These are phyloP conservation scores for Phytophthora kernoviae DNA, from an alignment of 352 stramenopile species.

Conservation along the genomic window DNA sequence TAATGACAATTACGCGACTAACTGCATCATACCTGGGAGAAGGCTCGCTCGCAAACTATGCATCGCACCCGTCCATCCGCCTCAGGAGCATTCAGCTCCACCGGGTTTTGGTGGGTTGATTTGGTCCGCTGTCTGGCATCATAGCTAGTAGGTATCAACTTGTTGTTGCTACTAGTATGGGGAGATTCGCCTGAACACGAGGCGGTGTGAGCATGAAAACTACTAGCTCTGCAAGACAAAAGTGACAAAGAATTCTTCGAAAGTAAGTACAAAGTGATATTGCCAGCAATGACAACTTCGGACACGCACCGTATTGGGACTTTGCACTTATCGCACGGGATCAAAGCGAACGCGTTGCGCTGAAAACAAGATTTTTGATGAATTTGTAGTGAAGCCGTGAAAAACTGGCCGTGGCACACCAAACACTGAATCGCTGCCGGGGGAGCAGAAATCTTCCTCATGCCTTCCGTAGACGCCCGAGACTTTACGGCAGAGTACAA, in stretches of 20 bases:
- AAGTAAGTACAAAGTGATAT: neutral
- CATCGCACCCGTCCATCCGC: conserved; percentile 62
- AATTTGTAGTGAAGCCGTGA: conserved; percentile 63
- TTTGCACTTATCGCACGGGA: conserved; percentile 52
- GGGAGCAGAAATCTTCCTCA: conserved; percentile 11
- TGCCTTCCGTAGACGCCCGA: neutral
- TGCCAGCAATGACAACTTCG: neutral
- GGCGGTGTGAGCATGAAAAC: conserved; percentile 27
- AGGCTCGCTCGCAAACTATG: conserved; percentile 56
- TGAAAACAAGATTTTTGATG: conserved; percentile 78
- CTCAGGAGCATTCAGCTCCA: conserved; percentile 48
- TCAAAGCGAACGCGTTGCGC: conserved; percentile 57
- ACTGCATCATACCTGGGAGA: conserved; percentile 29
- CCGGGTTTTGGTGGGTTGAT: neutral
- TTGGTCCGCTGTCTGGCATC: neutral
- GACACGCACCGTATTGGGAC: conserved; percentile 30
- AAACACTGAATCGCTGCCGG: conserved; percentile 42
- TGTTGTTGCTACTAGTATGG: neutral
- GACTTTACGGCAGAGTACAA: conserved; percentile 10
- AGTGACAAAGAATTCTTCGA: conserved; percentile 1
- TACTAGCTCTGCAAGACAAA: conserved; percentile 23
- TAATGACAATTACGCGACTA: conserved; percentile 2
- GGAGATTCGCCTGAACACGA: conserved; percentile 23
- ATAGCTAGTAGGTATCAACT: neutral
- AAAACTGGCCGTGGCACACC: conserved; percentile 62